A percentile compares a stretch with the other conserved stretches of the same genome.
Evolutionary conservation across 495 filamentous ascomycete genomes (phyloP).

Genomic region (Collariella sp.): DNA sequence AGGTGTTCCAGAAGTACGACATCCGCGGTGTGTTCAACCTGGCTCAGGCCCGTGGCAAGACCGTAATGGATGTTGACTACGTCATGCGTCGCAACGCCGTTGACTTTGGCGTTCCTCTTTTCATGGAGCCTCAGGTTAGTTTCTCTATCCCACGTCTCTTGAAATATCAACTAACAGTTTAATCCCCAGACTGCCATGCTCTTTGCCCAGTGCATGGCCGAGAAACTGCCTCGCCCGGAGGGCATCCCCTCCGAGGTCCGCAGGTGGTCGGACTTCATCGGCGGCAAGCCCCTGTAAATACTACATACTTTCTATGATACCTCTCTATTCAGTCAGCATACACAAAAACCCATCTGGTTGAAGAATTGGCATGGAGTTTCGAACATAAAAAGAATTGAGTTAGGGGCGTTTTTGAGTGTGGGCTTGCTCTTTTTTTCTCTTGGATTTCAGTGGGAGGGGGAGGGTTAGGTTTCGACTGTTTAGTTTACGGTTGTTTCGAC

Average conservation of each 20-base stretch:
- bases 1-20: conserved; percentile 95
- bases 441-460: background rate
- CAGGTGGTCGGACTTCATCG: conserved; percentile 90
- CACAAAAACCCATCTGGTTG: background rate
- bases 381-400: background rate
- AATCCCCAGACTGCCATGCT: conserved; percentile 73
- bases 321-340: background rate
- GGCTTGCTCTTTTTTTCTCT: too few relatives aligned
- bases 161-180: conserved; percentile 13
- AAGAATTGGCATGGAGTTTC: background rate
- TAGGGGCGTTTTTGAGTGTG: background rate
- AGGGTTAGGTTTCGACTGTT: background rate
- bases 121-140: conserved; percentile 97
- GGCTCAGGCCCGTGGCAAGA: conserved; percentile 73
- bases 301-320: background rate
- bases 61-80: conserved; percentile 85
- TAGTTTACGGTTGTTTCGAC: background rate
- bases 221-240: conserved; percentile 78
- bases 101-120: conserved; percentile 93
- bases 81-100: conserved; percentile 98
- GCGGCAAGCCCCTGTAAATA: conserved; percentile 76
- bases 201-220: conserved; percentile 91
- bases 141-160: conserved; percentile 4
- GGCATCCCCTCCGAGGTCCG: conserved; percentile 83
- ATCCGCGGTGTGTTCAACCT: conserved; percentile 95